Percentiles rank a stretch among this genome's conserved stretches.
Conservation (phyloP, 2,329 filamentous ascomycete genomes). For the Myriosclerotinia curreyana region DNA sequence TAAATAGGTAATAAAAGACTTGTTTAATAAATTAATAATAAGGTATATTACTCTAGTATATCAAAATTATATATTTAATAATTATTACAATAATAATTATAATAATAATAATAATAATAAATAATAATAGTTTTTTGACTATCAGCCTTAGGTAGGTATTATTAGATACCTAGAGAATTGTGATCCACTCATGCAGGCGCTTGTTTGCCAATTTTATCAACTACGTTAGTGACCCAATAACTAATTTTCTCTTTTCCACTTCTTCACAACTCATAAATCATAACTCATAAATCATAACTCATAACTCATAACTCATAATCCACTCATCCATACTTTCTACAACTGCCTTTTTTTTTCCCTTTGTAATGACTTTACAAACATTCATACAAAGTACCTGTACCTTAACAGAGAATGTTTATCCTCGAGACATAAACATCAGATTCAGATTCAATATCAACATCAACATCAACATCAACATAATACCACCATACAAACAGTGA, state of each 20-base stretch:
- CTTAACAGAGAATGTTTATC: conserved; percentile 30
- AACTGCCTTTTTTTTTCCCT: conserved; percentile 2
- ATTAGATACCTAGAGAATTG: too few species aligned
- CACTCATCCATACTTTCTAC: not conserved
- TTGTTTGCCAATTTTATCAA: conserved; percentile 21
- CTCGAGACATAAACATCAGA: conserved; percentile 17
- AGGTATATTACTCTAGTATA: too few species aligned
- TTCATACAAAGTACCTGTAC: conserved; percentile 24
- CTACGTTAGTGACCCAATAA: not conserved
- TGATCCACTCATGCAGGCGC: conserved; percentile 6
- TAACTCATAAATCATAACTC: conserved; percentile 1
- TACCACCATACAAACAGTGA: conserved; percentile 17
- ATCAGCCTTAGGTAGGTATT: too few species aligned
- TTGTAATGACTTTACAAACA: conserved; percentile 27
- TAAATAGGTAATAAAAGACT: too few species aligned
- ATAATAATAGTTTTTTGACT: too few species aligned
- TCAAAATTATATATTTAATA: too few species aligned
- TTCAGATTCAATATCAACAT: conserved; percentile 13
- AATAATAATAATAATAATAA: too few species aligned
- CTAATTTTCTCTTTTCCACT: conserved; percentile 12
- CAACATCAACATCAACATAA: conserved; percentile 4
- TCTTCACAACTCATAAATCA: conserved; percentile 1
- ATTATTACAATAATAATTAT: too few species aligned
- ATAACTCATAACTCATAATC: not conserved
- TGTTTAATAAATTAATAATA: too few species aligned